Base-by-base conservation (phyloP, 495 filamentous ascomycete genomes). In the Pseudoneurospora amorphoporcata region DNA sequence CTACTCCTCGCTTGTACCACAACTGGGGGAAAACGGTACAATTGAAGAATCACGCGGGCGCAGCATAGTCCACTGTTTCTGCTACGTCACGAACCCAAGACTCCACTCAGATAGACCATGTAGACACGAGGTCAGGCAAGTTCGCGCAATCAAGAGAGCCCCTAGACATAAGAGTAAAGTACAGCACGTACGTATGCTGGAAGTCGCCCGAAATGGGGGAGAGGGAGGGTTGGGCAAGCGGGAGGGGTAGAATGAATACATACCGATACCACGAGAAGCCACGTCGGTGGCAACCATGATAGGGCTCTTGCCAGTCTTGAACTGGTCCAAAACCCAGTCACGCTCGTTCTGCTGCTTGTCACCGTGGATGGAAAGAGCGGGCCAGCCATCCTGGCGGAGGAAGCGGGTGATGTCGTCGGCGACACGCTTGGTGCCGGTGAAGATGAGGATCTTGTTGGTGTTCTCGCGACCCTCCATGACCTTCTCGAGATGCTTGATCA, bases 311-410 rank as follows among this genome's bases (percentile, higher is more conserved):
- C 95, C 94, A 76, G 93, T 94, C 90, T 98, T 99, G 88, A 99
- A 99, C 82, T 99, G 95, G 80, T 98, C 97, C 81, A 99, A 86
- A 77, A 99, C 95, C 95, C 95, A 99, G 85, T 99, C 95, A 85
- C 95, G 94, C 84, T 99, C 95, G 80, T 98, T 96, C 81, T 99
- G 95, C 79, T 97, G 94, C 86, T 99, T 99, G 88, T 99, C 95
- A 78, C 95, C 95, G 86, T 99, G 95, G 77, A 99, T 99, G 68
- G 95, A 97, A 75, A 99, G 90, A 47, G 95, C 96, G 73, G 95
- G 95, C 95, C 95, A 99, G 77, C 95, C 95, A 81, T 99, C 95
- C 84, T 99, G 95, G 77, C 95, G 94, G 65, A 99, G 91, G 87
- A 97, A 99, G 79, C 95, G 91, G 77, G 95, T 99, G 75, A 99